Evolutionary conservation across 179 eudicot genomes (phyloP), one percentile per base, ranked within the genome.

Genomic region (Amaranthus tricolor): DNA sequence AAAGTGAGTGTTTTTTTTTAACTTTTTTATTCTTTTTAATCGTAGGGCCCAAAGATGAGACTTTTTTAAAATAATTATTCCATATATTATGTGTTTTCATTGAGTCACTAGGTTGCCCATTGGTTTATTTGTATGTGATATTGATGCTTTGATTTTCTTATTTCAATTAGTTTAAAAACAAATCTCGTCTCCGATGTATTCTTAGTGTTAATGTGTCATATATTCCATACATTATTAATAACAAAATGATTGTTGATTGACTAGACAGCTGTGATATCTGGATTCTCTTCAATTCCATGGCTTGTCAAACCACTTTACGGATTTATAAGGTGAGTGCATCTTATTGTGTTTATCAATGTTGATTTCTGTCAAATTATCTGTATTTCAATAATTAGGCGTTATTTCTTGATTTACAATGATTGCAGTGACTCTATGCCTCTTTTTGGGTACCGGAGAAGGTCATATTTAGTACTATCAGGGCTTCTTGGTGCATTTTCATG

Each of bases 251-350:
- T 48, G 73, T 53, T 85, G 78, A 73, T 83, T 85, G 80, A 84
- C 88, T 88, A 96, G 99, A 96, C 99, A 86, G 99, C 99, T 86
- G 82, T 96, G 70, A 86, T 96, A 85, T 78, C 98, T 62, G 99
- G 99, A 54, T 85, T 96, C 85, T 89, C 99, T 70, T 77, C 98
- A 71, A 87, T 96, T 58, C 99, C 99, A 9, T 96, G 99, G 99
- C 98, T 96, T 76, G 84, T 96, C 70, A 96, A 96, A 81, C 99
- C 99, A 78, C 84, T 96, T 53, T 96, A 96, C 81, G 99, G 99
- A 61, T 96, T 96, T 88, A 88, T 96, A 83, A 96, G 99, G 99
- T 96, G 75, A 50, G 19, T 52, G 59, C 15, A 15, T 45, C 40
- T 45, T 74, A 6, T 69, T 17, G 13, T 20, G 13, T 13, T 54